Conservation (phyloP, 352 stramenopile genomes). For the Pythium aquatile region DNA sequence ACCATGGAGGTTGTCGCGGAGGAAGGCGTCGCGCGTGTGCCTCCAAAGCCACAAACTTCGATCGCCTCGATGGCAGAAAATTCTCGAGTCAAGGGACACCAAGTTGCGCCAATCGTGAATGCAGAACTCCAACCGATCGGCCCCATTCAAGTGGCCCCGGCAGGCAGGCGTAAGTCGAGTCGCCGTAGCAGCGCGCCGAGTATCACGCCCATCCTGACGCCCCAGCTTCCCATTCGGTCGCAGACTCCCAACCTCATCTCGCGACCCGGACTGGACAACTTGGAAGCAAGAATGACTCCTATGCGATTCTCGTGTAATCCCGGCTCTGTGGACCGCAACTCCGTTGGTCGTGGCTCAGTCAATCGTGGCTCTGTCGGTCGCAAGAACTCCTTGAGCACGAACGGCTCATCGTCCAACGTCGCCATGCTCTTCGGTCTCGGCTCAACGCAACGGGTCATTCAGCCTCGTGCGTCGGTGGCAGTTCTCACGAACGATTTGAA, state of each 20-base stretch:
- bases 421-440: slow-evolving; percentile 10
- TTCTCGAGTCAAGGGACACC: slow-evolving; percentile 13
- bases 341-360: slow-evolving; percentile 12
- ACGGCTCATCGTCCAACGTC: slow-evolving; percentile 11
- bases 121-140: slow-evolving; percentile 13
- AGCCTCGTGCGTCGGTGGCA: slow-evolving; percentile 37
- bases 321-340: slow-evolving; percentile 10
- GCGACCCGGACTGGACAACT: background rate
- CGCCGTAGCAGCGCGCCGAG: slow-evolving; percentile 13
- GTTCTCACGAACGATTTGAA: slow-evolving; percentile 29
- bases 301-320: background rate
- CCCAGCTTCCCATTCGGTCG: background rate
- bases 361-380: slow-evolving; percentile 12
- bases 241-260: background rate
- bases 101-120: slow-evolving; percentile 21
- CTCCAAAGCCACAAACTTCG: background rate
- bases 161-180: slow-evolving; percentile 6
- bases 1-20: slow-evolving; percentile 14
- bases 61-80: background rate
- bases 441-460: slow-evolving; percentile 4
- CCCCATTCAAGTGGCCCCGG: background rate
- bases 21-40: background rate
- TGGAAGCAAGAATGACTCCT: background rate
- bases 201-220: slow-evolving; percentile 7
- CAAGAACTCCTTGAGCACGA: slow-evolving; percentile 19